These are phyloP conservation scores for Chalciporus sp. DNA, from an alignment of 1,284 basidiomycete species.

Conservation along the genomic window DNA sequence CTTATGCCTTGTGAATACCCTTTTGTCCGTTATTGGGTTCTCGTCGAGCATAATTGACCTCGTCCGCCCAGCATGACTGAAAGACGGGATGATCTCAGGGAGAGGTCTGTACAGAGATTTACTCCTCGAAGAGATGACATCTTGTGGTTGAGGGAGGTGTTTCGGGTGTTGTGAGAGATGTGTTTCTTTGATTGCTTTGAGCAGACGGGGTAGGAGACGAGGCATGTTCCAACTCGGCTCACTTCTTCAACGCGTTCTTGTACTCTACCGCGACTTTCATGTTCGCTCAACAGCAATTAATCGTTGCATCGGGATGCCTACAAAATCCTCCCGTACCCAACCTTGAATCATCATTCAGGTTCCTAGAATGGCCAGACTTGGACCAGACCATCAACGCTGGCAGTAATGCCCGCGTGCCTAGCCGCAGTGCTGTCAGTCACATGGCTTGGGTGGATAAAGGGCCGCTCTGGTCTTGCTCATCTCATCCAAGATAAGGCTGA, in stretches of 20 bases:
- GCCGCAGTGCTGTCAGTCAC: slow-evolving; percentile 10
- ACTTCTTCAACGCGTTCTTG: background rate
- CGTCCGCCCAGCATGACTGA: slow-evolving; percentile 43
- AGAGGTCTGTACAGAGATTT: slow-evolving; percentile 43
- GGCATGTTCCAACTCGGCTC: slow-evolving; percentile 46
- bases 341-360: background rate
- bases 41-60: slow-evolving; percentile 60
- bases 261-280: no score
- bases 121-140: slow-evolving; percentile 17
- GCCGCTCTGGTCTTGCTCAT: slow-evolving; percentile 37
- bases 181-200: slow-evolving; percentile 42
- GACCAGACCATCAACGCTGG: background rate
- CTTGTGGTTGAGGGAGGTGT: slow-evolving; percentile 12
- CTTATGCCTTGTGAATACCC: slow-evolving; percentile 56
- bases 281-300: no score
- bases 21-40: slow-evolving; percentile 55
- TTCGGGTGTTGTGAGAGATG: slow-evolving; percentile 10
- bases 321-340: background rate
- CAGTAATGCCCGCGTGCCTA: background rate
- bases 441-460: slow-evolving; percentile 34
- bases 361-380: background rate
- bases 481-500: slow-evolving; percentile 32
- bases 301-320: no score
- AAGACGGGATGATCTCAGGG: slow-evolving; percentile 42
- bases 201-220: slow-evolving; percentile 65